These are phyloP conservation scores for Carex parvula DNA, from an alignment of 176 grass and related monocot species.

Conservation along the genomic window DNA sequence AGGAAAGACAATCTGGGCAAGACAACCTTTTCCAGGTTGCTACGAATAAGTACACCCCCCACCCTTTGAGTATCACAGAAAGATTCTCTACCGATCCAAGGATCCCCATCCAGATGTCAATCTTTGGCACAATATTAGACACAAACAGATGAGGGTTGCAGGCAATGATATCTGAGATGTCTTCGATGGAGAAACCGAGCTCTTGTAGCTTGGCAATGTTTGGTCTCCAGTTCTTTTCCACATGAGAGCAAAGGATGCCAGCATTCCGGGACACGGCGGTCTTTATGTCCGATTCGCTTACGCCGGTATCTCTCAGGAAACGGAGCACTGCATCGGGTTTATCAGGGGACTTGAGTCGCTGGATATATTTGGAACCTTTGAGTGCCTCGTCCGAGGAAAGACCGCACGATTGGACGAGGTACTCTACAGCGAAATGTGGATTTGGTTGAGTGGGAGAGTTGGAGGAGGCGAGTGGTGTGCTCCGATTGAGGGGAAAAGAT, in stretches of 20 bases:
- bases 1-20: too few relatives aligned
- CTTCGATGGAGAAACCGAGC: not conserved
- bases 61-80: not conserved
- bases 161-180: not conserved
- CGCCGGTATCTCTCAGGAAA: not conserved
- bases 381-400: not conserved
- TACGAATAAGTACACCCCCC: too few relatives aligned
- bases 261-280: not conserved
- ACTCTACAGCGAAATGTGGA: not conserved
- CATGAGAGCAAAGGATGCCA: not conserved
- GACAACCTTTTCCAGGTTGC: too few relatives aligned
- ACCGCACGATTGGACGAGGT: not conserved
- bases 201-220: not conserved
- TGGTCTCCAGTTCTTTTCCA: not conserved
- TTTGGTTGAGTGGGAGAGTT: not conserved
- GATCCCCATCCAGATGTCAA: constrained; percentile 20
- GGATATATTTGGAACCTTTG: too few relatives aligned
- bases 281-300: not conserved
- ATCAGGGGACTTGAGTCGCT: not conserved
- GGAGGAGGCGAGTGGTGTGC: not conserved
- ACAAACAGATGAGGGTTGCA: not conserved
- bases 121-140: not conserved
- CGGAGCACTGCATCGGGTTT: not conserved
- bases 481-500: not conserved
- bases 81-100: not conserved